A percentile compares a stretch with the other conserved stretches of the same genome.
phyloP scores from a whole-genome alignment of 2,329 filamentous ascomycete species.

The Lasiodiplodia hormozganensis region DNA sequence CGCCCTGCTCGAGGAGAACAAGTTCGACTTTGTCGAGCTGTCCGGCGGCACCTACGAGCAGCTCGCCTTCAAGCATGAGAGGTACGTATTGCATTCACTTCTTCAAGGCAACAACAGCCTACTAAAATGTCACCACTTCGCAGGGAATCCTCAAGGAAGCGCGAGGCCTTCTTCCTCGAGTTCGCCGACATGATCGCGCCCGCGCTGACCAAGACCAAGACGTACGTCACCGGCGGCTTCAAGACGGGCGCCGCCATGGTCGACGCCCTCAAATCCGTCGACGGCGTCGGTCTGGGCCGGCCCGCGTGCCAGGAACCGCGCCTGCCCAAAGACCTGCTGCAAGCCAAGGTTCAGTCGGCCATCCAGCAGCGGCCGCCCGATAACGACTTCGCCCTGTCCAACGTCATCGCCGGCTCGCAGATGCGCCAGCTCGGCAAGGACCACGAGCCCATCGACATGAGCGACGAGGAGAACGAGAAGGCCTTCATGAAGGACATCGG shows the following conservation, averaged over 20 bases:
- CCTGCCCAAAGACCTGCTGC: conserved; percentile 54
- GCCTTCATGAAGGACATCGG: conserved; percentile 58
- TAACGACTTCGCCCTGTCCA: conserved; percentile 59
- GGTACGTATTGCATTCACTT: conserved; percentile 32
- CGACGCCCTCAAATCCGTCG: conserved; percentile 35
- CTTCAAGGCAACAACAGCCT: conserved; percentile 36
- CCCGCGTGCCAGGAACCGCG: conserved; percentile 60
- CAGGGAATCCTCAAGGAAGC: conserved; percentile 61
- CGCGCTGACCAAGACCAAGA: conserved; percentile 59
- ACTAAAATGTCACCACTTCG: not conserved
- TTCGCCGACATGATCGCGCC: conserved; percentile 64
- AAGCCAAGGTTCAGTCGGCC: conserved; percentile 51
- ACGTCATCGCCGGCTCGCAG: conserved; percentile 57
- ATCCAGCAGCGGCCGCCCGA: conserved; percentile 58
- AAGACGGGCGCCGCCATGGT: conserved; percentile 34
- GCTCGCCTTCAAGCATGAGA: conserved; percentile 38
- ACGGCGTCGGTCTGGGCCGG: conserved; percentile 67
- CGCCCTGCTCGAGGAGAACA: conserved; percentile 62
- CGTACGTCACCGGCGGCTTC: conserved; percentile 65
- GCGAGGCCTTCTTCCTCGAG: conserved; percentile 73
- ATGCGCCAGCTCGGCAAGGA: conserved; percentile 62
- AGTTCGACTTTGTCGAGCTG: conserved; percentile 72
- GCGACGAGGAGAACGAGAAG: conserved; percentile 55
- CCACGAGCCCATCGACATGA: conserved; percentile 61
- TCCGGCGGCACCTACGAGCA: conserved; percentile 61